Percentiles rank a stretch among this genome's conserved stretches.
phyloP scores from a whole-genome alignment of 345 rosid species.

The Aquilaria malaccensis region DNA sequence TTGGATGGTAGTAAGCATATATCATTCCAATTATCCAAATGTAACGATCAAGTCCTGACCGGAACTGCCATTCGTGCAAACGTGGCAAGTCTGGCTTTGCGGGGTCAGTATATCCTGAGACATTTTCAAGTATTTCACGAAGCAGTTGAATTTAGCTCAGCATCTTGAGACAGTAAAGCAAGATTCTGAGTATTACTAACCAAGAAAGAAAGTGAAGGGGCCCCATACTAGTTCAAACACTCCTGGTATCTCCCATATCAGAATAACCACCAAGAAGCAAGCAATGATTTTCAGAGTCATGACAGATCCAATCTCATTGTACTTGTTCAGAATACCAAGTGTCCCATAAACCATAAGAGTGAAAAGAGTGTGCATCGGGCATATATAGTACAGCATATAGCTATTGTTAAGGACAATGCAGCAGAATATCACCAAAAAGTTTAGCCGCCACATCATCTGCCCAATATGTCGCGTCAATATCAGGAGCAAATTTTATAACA shows the following conservation, averaged over 20 bases:
- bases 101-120: conserved; percentile 89
- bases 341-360: conserved; percentile 99
- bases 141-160: conserved; percentile 6
- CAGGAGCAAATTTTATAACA: conserved; percentile 18
- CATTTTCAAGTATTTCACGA: conserved; percentile 13
- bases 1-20: conserved; percentile 98
- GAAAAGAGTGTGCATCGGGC: conserved; percentile 99
- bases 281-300: conserved; percentile 63
- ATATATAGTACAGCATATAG: conserved; percentile 90
- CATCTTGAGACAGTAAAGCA: conserved; percentile 10
- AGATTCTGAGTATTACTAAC: conserved; percentile 36
- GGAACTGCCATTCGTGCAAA: conserved; percentile 99
- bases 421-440: conserved; percentile 84
- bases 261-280: conserved; percentile 81
- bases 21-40: conserved; percentile 99
- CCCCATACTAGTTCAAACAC: conserved; percentile 92
- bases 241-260: conserved; percentile 95
- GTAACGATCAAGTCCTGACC: conserved; percentile 98
- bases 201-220: conserved; percentile 78
- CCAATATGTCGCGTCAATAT: conserved; percentile 14
- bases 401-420: conserved; percentile 83
- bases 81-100: conserved; percentile 61
- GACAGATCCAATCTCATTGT: conserved; percentile 75
- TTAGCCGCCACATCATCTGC: conserved; percentile 99
- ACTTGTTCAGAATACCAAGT: conserved; percentile 83